Base-by-base conservation (phyloP, 257 asterid species). In the Gentiana dahurica region DNA sequence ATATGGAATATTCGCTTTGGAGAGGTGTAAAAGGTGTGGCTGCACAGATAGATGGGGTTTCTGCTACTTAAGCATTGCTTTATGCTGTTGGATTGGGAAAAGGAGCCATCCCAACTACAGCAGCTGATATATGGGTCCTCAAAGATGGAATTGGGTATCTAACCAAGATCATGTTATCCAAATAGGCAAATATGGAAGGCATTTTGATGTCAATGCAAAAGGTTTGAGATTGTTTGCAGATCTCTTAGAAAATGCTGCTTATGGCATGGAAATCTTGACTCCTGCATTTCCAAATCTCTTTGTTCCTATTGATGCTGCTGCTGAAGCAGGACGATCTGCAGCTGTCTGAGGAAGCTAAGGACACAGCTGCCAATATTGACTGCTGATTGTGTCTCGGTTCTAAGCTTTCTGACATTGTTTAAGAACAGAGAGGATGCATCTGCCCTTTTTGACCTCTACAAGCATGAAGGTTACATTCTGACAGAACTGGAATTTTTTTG, bases 191-290 rank as follows among this genome's bases (percentile, higher is more conserved):
- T 24, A 24, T 67, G 98, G 98, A 59, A 77, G 98, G 60, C 96
- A 91, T 75, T 91, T 91, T 71, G 98, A 91, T 58, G 98, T 91
- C 57, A 77, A 91, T 68, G 96, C 96, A 24, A 91, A 91, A 73
- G 91, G 98, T 55, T 91, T 96, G 98, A 85, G 98, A 75, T 72
- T 91, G 64, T 91, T 82, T 66, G 98, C 98, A 8, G 98, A 91
- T 69, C 75, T 91, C 54, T 63, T 91, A 64, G 96, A 91, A 76
- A 87, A 91, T 79, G 95, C 93, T 69, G 98, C 98, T 55, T 91
- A 74, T 71, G 98, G 98, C 54, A 43, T 91, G 84, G 98, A 91
- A 74, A 91, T 91, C 56, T 54, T 78, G 70, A 91, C 98, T 51
- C 98, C 98, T 54, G 94, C 96, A 65, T 91, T 87, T 60, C 96